phyloP scores from a whole-genome alignment of 2,329 filamentous ascomycete species.

The Polytolypa hystricis region DNA sequence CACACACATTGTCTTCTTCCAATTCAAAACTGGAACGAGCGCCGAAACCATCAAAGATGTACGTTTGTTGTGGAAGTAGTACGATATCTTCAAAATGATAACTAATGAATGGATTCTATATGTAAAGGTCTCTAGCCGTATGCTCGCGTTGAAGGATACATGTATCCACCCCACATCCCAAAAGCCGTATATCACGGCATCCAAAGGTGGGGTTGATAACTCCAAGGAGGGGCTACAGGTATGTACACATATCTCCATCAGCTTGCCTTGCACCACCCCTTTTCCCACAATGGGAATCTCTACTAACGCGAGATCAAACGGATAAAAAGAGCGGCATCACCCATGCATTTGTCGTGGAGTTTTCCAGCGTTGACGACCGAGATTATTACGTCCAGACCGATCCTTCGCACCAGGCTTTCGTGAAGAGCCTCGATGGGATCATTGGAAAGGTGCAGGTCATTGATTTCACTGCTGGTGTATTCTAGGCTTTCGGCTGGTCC shows the following conservation, averaged over 20 bases:
- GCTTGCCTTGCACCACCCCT: not conserved
- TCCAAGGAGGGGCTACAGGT: constrained; percentile 52
- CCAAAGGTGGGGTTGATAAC: constrained; percentile 50
- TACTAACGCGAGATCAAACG: not conserved
- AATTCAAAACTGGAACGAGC: constrained; percentile 46
- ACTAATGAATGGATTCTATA: constrained; percentile 3
- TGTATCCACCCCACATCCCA: constrained; percentile 51
- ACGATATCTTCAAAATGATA: constrained; percentile 1
- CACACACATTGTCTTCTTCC: constrained; percentile 58
- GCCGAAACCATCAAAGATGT: constrained; percentile 47
- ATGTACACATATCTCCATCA: constrained; percentile 13
- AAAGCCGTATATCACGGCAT: constrained; percentile 49
- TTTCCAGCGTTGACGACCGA: constrained; percentile 51
- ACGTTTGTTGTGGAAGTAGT: constrained; percentile 16
- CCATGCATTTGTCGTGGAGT: constrained; percentile 60
- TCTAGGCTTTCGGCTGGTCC: no score
- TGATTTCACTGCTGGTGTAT: constrained; percentile 22
- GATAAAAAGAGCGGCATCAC: constrained; percentile 47
- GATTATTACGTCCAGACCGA: constrained; percentile 59
- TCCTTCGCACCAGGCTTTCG: constrained; percentile 51
- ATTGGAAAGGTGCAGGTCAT: constrained; percentile 26
- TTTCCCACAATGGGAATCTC: not conserved
- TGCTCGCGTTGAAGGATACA: constrained; percentile 46
- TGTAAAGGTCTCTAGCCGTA: constrained; percentile 42
- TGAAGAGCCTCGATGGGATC: constrained; percentile 29